Base-by-base conservation (phyloP, 1,139 yeast species). In the Saccharomyces uvarum region DNA sequence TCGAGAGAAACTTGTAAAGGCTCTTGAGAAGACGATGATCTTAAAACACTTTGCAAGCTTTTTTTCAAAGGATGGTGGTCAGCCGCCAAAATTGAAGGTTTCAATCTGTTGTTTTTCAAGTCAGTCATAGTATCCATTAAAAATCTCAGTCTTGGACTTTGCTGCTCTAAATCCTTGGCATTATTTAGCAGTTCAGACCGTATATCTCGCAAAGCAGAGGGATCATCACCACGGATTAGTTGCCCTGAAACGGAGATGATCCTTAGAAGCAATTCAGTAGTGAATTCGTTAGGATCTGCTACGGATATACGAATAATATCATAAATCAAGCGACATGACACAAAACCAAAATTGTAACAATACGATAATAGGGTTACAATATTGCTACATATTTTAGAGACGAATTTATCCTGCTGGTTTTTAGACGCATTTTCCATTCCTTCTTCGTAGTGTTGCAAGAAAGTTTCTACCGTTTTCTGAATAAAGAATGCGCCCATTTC, bases 401-500 rank as follows among this genome's bases (percentile, higher is more conserved):
- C 48, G 4, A 58, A 38, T 5, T 54, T 8, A 5, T 54, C 56
- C 11, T 55, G 59, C 6, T 51, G 51, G 14, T 55, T 55, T 11
- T 77, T 75, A 14, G 66, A 63, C 4, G 65, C 60, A 0, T 63
- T 56, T 9, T 51, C 46, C 27, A 51, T 47, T 48, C 70, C 71
- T 5, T 65, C 64, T 16, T 69, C 61, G 33, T 67, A 68, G 68
- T 27, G 60, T 63, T 56, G 80, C 82, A 68, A 82, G 31, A 69
- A 83, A 55, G 75, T 77, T 61, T 88, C 97, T 29, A 91, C 86
- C 53, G 88, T 69, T 0, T 81, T 77, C 67, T 95, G 99, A 41
- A 91, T 76, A 60, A 90, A 86, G 62, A 76, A 81, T 0, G 98
- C 99, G 54, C 97, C 98, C 70, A 90, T 87, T 59, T 89, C 97